A percentile compares a stretch with the other conserved stretches of the same genome.
Evolutionary conservation across 805 yeast genomes (phyloP).

Genomic region (Myxozyma vanderwaltii): DNA sequence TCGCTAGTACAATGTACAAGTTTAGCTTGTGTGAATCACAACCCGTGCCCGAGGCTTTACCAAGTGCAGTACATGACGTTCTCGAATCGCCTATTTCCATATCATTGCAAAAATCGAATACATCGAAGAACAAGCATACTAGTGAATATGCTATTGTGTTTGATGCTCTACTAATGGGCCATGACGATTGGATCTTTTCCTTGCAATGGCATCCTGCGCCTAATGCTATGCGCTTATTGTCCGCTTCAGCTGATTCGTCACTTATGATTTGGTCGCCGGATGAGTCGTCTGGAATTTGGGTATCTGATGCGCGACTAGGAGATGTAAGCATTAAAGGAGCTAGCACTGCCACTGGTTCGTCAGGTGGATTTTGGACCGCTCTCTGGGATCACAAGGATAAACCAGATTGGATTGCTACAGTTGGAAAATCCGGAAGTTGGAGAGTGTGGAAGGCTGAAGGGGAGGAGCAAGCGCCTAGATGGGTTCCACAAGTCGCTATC

Average conservation of each 20-base stretch:
- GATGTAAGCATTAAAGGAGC: slow-evolving; percentile 96
- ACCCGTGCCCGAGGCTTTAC: not conserved
- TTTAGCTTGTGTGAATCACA: slow-evolving; percentile 1
- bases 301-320: slow-evolving; percentile 77
- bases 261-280: slow-evolving; percentile 95
- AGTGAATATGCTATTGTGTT: slow-evolving; percentile 57
- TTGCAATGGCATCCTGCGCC: slow-evolving; percentile 73
- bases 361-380: slow-evolving; percentile 70
- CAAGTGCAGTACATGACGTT: not conserved
- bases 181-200: slow-evolving; percentile 95
- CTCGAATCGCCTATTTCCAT: not conserved
- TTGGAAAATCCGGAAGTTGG: slow-evolving; percentile 92
- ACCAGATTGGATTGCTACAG: slow-evolving; percentile 57
- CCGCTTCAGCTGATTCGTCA: slow-evolving; percentile 91
- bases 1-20: slow-evolving; percentile 22
- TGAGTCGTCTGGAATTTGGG: slow-evolving; percentile 83
- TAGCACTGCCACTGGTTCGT: slow-evolving; percentile 95
- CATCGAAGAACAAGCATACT: slow-evolving; percentile 37
- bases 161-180: slow-evolving; percentile 95
- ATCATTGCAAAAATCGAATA: not conserved
- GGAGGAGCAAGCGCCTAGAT: slow-evolving; percentile 42
- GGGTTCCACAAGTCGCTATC: slow-evolving; percentile 52
- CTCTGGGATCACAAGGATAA: slow-evolving; percentile 59
- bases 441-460: slow-evolving; percentile 62
- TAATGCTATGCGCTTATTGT: slow-evolving; percentile 59